Conservation (phyloP, 768 basidiomycete genomes). For the Calocera cornea region DNA sequence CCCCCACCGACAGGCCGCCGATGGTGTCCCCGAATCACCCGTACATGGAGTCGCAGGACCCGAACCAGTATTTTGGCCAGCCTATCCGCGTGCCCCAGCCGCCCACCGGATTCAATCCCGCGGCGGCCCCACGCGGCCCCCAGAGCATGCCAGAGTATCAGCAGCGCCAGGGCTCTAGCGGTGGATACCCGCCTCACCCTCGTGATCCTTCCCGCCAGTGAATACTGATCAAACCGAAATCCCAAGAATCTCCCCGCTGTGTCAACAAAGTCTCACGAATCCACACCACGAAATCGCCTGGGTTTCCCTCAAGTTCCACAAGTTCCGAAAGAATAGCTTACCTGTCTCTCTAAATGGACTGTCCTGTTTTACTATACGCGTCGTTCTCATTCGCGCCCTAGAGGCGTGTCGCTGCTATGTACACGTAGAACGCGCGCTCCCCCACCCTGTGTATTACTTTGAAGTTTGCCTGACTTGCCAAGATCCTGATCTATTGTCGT, state of each 20-base stretch:
- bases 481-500: neutral
- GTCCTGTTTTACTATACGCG: neutral
- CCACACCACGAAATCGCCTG: neutral
- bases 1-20: neutral
- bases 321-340: neutral
- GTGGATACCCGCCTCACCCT: neutral
- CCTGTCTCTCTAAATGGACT: neutral
- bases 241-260: neutral
- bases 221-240: neutral
- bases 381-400: neutral
- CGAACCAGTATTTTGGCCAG: neutral
- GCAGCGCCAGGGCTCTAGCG: neutral
- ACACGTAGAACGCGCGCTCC: constrained; percentile 5
- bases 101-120: constrained; percentile 2
- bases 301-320: neutral
- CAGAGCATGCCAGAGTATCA: neutral
- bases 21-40: neutral
- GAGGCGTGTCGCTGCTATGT: neutral
- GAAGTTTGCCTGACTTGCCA: neutral
- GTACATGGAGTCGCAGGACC: neutral
- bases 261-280: neutral
- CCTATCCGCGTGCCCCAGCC: neutral
- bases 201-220: neutral
- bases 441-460: neutral
- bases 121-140: neutral